Percentiles rank a stretch among this genome's conserved stretches.
Conservation (phyloP, 768 basidiomycete species). For the Pleurotus tuoliensis region DNA sequence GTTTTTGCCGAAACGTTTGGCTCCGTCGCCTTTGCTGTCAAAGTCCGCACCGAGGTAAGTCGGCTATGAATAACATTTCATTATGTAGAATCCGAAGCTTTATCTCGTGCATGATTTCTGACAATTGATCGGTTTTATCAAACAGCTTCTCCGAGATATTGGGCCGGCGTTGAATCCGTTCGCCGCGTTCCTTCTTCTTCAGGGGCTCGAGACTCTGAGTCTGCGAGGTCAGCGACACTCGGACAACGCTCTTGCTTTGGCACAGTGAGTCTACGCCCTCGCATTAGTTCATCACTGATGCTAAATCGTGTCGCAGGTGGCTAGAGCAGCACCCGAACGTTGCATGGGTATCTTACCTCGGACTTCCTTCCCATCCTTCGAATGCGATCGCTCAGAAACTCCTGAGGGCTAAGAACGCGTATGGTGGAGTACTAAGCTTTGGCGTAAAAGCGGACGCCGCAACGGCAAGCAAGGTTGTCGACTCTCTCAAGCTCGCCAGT, state of each 20-base stretch:
- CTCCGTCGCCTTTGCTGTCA: slow-evolving; percentile 56
- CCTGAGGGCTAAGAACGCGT: slow-evolving; percentile 45
- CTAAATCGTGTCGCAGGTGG: slow-evolving; percentile 28
- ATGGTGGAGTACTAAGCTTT: slow-evolving; percentile 75
- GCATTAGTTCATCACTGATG: background rate
- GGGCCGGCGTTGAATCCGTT: slow-evolving; percentile 69
- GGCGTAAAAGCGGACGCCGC: slow-evolving; percentile 60
- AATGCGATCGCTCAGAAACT: slow-evolving; percentile 55
- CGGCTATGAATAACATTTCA: background rate
- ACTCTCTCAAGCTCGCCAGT: slow-evolving; percentile 68
- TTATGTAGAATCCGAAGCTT: slow-evolving; percentile 6
- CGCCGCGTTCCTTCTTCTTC: slow-evolving; percentile 69
- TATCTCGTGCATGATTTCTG: background rate
- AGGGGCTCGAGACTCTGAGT: slow-evolving; percentile 75
- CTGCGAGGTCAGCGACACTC: slow-evolving; percentile 69
- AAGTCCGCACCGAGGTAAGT: slow-evolving; percentile 50
- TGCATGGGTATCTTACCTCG: slow-evolving; percentile 77
- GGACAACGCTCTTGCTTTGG: slow-evolving; percentile 67
- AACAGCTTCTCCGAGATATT: slow-evolving; percentile 58
- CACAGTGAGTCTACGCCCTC: slow-evolving; percentile 31
- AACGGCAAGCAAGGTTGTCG: slow-evolving; percentile 59
- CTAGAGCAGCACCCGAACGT: slow-evolving; percentile 64
- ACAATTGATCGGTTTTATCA: background rate
- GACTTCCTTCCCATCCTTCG: slow-evolving; percentile 58
- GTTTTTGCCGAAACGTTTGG: slow-evolving; percentile 67